Base-by-base conservation (phyloP, 2,329 filamentous ascomycete genomes). In the Microdochium nivale region DNA sequence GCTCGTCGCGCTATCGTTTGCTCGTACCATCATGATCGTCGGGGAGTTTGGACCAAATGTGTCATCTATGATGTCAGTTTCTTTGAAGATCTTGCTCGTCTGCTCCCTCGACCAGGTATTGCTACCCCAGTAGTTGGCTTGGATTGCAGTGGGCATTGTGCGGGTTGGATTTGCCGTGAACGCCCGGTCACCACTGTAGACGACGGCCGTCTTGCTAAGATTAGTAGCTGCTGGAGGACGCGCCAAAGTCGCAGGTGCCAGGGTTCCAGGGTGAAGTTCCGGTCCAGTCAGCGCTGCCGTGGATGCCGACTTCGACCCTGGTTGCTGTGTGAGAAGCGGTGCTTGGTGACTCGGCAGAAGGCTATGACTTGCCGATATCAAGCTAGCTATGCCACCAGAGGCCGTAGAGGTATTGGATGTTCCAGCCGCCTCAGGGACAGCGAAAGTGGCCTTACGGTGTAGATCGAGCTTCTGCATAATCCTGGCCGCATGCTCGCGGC, bases 41-140 rank as follows among this genome's bases (percentile, higher is more conserved):
- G 63, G 59, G 48, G 66, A 62, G 44, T 65, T 64, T 13, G 64
- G 65, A 7, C 67, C 67, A 51, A 73, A 70, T 0, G 70, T 69
- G 49, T 67, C 64, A 47, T 71, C 67, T 43, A 56, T 49, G 23
- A 56, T 54, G n/a, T 55, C 24, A 25, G 61, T 58, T 16, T 55
- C 48, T n/a, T 52, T 58, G 24, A 30, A 59, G 3, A 52, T 47
- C 53, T 57, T 65, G 11, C 57, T 53, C 2, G 57, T 57, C 46
- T 63, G 58, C 14, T 63, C 62, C 32, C 61, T 59, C 21, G 59
- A 62, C 88, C 90, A 96, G 47, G 90, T 85, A 52, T 83, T 87
- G 61, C 85, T 95, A 49, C 92, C 92, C 92, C 92, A 97, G 52
- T 95, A 80, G 65, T 97, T 97, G 30, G 91, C 91, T 74, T 96